These are phyloP conservation scores for Colletotrichum tofieldiae DNA, from an alignment of 2,329 filamentous ascomycete genomes.

Conservation along the genomic window DNA sequence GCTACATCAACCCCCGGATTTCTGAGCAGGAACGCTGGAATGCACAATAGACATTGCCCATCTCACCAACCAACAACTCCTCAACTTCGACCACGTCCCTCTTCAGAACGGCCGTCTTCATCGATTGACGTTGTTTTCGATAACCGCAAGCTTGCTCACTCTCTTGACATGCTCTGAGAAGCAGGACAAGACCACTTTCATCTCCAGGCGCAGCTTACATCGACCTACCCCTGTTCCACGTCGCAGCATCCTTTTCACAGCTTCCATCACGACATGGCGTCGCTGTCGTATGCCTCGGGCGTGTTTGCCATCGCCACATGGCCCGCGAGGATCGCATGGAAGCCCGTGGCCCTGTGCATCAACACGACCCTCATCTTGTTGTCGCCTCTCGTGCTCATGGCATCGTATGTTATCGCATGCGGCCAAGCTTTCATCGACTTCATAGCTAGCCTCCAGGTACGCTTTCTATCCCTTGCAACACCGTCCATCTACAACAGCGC, in stretches of 20 bases:
- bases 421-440: slow-evolving; percentile 48
- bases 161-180: slow-evolving; percentile 7
- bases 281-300: slow-evolving; percentile 30
- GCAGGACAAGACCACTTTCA: neutral
- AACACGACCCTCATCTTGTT: slow-evolving; percentile 52
- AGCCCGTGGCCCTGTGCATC: slow-evolving; percentile 48
- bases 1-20: slow-evolving; percentile 12
- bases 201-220: neutral
- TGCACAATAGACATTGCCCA: slow-evolving; percentile 4
- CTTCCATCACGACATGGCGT: slow-evolving; percentile 23
- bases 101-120: neutral
- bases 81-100: neutral
- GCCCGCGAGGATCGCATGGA: slow-evolving; percentile 51
- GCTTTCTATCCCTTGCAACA: slow-evolving; percentile 40
- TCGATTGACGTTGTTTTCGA: neutral
- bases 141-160: neutral
- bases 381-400: slow-evolving; percentile 55
- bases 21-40: slow-evolving; percentile 15
- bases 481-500: neutral
- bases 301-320: slow-evolving; percentile 46
- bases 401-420: slow-evolving; percentile 49
- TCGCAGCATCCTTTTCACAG: neutral
- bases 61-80: slow-evolving; percentile 16
- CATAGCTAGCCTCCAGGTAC: slow-evolving; percentile 55
- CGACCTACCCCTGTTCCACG: slow-evolving; percentile 8